Evolutionary conservation across 1,139 yeast genomes (phyloP), one percentile per base, ranked within the genome.

Genomic region (Zygoascus meyerae): DNA sequence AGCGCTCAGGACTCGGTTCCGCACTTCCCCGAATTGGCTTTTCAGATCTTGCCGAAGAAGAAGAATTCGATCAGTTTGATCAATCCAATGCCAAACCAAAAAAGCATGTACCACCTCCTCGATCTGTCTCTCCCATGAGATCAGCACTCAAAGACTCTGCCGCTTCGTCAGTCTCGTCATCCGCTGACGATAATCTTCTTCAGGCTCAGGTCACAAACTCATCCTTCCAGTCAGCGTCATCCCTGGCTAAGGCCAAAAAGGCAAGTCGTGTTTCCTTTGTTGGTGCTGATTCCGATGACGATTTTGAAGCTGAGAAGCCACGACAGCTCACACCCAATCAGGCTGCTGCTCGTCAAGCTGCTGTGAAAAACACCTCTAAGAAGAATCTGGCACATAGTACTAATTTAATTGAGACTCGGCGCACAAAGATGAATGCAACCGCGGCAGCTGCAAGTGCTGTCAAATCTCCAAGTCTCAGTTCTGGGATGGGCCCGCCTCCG

Each of bases 81-180:
- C 26, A 21, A 7, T 21, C n/a, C 8, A 2, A 39, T 17, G 34
- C 14, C 31, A 26, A 26, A 16, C 40, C 9, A 11, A 30, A 35
- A 35, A 29, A 15, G 10, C 36, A 43, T 11, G 46, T 36, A 15
- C 46, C 46, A n/a, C 64, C 61, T 6, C 64, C 64, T 5, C 51
- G 65, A 11, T 49, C 61, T 5, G 48, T 56, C 12, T 61, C 65
- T 16, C 66, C 66, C 10, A 61, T 61, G 44, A 61, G 62, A 40
- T 60, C 66, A 2, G 64, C 65, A 4, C 50, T 62, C 34, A 60
- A 61, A 40, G 57, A 56, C 15, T 48, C 54, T 33, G 52, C 59
- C 6, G 45, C 49, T n/a, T 38, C 51, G 7, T 51, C 53, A 3
- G 46, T 50, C 3, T 30, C 49, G 11, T 46, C 50, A 1, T 52